Evolutionary conservation across 2,329 filamentous ascomycete genomes (phyloP), one percentile per base, ranked within the genome.

Genomic region (Claviceps cyperi): DNA sequence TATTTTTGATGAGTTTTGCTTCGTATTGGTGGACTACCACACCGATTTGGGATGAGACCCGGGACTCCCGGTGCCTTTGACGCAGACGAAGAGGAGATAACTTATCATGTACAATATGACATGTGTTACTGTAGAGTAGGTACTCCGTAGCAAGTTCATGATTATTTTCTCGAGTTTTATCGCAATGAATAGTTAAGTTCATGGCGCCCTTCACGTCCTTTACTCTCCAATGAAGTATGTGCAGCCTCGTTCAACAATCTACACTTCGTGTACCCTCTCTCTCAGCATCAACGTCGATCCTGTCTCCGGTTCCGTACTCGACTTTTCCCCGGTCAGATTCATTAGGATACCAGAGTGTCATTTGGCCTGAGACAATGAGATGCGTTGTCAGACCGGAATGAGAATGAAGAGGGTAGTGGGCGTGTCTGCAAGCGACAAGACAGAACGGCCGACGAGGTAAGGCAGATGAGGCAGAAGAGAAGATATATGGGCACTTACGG

Each of bases 321-420:
- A 74, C 72, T 64, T 78, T 84, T 54, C 67, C 69, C 0, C 74
- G 68, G 28, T 66, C 63, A 17, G 67, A 58, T 51, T 84, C 81
- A 13, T 79, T 64, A 0, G 81, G 83, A 58, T 84, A 87, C 19
- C 73, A 74, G 53, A 87, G 77, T 7, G 79, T 86, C 58, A 88
- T 64, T 51, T 78, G 69, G 40, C 83, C 84, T 5, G 70, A 64
- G 22, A 84, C 65, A 52, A 88, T 80, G 45, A 87, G 69, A 64
- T 88, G 83, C 1, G 83, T 86, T 0, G 82, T 87, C 44, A 81
- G 66, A 37, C 74, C 75, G 21, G 64, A 57, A 60, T 88, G 84
- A 14, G 73, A 75, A 60, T 87, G 83, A 14, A 84, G 83, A 40
- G 71, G 69, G 61, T 87, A 87, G 64, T 87, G 70, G 28, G 77